Evolutionary conservation across 257 asterid genomes (phyloP), one percentile per base, ranked within the genome.

Genomic region (Solanum sparsipilum): DNA sequence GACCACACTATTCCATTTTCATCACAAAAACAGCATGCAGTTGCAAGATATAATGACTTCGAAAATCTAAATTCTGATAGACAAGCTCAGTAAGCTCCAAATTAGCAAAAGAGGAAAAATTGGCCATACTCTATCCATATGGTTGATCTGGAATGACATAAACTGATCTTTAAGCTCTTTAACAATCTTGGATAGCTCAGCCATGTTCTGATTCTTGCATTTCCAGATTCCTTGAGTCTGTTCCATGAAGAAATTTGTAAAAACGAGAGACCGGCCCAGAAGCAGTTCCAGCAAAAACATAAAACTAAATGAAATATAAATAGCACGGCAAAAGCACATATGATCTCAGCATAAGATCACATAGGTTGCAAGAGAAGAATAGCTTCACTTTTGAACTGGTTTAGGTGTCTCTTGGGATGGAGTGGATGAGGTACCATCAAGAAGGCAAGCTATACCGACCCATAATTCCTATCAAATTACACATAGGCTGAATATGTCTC

Each of bases 221-320:
- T 92, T 97, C 99, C 99, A 96, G 41, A 90, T 89, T 74, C 99
- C 99, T 90, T 97, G 98, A 92, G 95, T 95, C 99, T 97, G 93
- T 85, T 75, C 44, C 39, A 81, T 41, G 41, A 81, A 81, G 8
- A 81, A 46, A 46, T 81, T 81, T 27, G 85, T 27, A 81, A 81
- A 44, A 81, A 44, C 6, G 25, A 16, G 29, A 29, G 16, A 81
- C 20, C 13, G 15, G 6, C 85, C 85, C 68, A 81, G 25, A 81
- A 81, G 67, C 65, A 81, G 68, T 46, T 46, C 85, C 85, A 79
- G 39, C 85, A 3, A 27, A 78, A 79, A 9, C 56, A n/a, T 25
- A 4, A 44, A 18, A 79, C 65, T 15, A 1, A 41, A 79, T 4
- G 16, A 2, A 23, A 78, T 39, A 41, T 23, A 38, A 70, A 78